Base-by-base conservation (phyloP, 1,284 basidiomycete genomes). In the Cryptococcus maquisensis region DNA sequence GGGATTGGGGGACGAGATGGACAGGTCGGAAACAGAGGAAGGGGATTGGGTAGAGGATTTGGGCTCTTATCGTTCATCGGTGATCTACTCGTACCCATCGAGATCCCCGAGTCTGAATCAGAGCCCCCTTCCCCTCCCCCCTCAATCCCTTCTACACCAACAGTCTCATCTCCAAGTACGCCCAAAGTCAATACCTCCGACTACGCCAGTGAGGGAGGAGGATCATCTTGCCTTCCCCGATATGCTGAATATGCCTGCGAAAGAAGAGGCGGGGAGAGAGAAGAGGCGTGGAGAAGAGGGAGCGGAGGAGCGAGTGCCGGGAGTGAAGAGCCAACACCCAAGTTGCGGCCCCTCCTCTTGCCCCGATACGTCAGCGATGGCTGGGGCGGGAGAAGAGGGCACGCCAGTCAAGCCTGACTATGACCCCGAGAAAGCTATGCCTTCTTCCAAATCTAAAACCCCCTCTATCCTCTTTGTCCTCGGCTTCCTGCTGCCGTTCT, bases 11-110 rank as follows among this genome's bases (percentile, higher is more conserved):
- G 47, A 44, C 43, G 49, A 46, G 42, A 43, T 35, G 21, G 52
- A 47, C 40, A 28, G 36, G 37, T 28, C 23, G n/a, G 36, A 21
- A 32, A 28, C 43, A 16, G 35, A 42, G 45, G 40, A 35, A 36
- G 52, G 28, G 21, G 51, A 52, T n/a, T 23, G 18, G 44, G 48
- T 41, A 24, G 28, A 48, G 49, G 56, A 26, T 44, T 43, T 35
- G 55, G 60, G 37, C 32, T 61, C 51, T 37, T 61, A 32, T 55
- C 54, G 32, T 56, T 61, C 46, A 46, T 61, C 46, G 60, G 60
- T 44, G 50, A 61, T 21, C 47, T 58, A 35, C 57, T 61, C 49
- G 49, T 63, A 24, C 59, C 59, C 42, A 57, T 63, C 42, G 26
- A 52, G 21, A 49, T 59, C 44, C 38, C 44, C 38, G 47, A 54